A percentile compares a stretch with the other conserved stretches of the same genome.
These are phyloP conservation scores for Ogataea neopini DNA, from an alignment of 805 yeast species.

Conservation along the genomic window DNA sequence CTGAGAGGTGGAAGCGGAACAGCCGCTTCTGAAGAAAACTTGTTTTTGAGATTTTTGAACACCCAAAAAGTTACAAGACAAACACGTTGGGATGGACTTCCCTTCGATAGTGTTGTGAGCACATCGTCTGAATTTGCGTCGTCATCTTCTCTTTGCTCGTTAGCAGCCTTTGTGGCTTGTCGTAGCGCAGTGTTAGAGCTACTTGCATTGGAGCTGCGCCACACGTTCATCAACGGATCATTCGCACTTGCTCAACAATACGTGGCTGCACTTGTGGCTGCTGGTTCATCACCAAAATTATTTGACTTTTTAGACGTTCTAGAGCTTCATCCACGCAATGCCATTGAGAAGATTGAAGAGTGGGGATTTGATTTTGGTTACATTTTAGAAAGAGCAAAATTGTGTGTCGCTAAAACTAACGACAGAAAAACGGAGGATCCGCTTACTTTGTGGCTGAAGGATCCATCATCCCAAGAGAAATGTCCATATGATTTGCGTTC, in stretches of 20 bases:
- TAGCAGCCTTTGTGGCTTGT: slow-evolving; percentile 60
- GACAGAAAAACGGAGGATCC: background rate
- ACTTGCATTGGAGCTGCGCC: slow-evolving; percentile 72
- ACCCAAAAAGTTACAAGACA: slow-evolving; percentile 52
- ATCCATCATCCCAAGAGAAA: background rate
- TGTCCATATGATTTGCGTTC: slow-evolving; percentile 46
- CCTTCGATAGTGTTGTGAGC: slow-evolving; percentile 44
- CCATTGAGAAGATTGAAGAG: slow-evolving; percentile 39
- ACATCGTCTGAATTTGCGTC: slow-evolving; percentile 38
- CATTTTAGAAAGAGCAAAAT: background rate
- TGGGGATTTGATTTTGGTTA: background rate
- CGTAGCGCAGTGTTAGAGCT: slow-evolving; percentile 64
- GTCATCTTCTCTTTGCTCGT: slow-evolving; percentile 47
- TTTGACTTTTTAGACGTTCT: slow-evolving; percentile 70
- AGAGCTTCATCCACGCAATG: slow-evolving; percentile 52
- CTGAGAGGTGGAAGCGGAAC: slow-evolving; percentile 40
- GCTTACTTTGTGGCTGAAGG: background rate
- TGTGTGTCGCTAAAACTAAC: background rate
- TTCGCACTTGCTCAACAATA: slow-evolving; percentile 54
- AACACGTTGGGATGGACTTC: slow-evolving; percentile 56
- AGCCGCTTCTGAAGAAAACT: slow-evolving; percentile 27
- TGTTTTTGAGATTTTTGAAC: slow-evolving; percentile 53
- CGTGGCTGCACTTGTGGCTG: slow-evolving; percentile 52
- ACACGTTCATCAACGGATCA: slow-evolving; percentile 46
- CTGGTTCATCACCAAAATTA: slow-evolving; percentile 58